Percentiles rank a stretch among this genome's conserved stretches.
Conservation (phyloP, 2,329 filamentous ascomycete genomes). For the Metarhizium anisopliae region DNA sequence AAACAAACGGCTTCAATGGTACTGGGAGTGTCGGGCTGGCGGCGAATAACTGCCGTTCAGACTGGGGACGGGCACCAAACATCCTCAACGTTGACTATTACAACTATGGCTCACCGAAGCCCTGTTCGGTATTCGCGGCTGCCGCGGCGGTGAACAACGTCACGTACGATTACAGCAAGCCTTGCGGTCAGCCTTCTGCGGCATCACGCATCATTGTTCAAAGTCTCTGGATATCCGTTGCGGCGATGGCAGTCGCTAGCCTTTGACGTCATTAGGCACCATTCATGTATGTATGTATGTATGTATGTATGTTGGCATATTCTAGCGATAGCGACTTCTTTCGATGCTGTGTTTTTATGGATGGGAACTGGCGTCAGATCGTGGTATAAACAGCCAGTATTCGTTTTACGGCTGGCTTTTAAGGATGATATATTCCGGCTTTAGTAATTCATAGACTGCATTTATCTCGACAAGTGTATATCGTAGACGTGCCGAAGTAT, state of each 20-base stretch:
- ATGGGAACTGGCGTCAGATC: not conserved
- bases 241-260: conserved; percentile 9
- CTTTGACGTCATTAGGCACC: not conserved
- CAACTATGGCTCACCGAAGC: conserved; percentile 51
- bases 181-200: conserved; percentile 34
- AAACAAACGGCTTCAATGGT: conserved; percentile 60
- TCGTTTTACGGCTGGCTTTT: not conserved
- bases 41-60: conserved; percentile 49
- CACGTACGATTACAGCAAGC: conserved; percentile 50
- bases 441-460: not conserved
- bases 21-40: conserved; percentile 57
- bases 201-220: not conserved
- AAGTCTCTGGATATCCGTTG: conserved; percentile 17
- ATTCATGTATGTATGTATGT: not conserved
- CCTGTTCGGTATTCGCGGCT: conserved; percentile 68
- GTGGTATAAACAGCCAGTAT: not conserved
- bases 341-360: not conserved
- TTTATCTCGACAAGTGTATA: not conserved
- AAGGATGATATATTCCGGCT: not conserved
- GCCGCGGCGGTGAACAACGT: conserved; percentile 64
- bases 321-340: not conserved
- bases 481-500: not conserved
- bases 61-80: conserved; percentile 64
- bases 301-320: not conserved
- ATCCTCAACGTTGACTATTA: conserved; percentile 82